Evolutionary conservation across 2,329 filamentous ascomycete species (phyloP).

Genomic region (Aspergillus oerlinghausenensis): DNA sequence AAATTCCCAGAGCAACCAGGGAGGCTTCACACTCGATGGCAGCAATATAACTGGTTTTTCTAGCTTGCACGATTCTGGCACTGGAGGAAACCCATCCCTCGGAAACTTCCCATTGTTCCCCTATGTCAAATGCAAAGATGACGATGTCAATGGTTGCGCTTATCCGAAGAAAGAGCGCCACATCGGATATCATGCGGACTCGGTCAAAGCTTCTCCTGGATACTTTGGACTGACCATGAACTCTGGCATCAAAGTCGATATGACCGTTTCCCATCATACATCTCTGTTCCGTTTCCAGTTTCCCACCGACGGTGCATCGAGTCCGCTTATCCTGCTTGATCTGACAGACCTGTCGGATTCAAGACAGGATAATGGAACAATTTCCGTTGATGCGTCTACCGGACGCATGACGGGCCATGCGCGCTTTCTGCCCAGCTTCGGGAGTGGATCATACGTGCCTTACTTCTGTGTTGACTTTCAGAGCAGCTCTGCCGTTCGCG

Average conservation of each 20-base stretch:
- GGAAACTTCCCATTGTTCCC: conserved; percentile 71
- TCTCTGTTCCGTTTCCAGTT: conserved; percentile 64
- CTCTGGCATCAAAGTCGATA: conserved; percentile 57
- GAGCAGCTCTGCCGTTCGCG: conserved; percentile 49
- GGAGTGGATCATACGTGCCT: conserved; percentile 54
- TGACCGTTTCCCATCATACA: conserved; percentile 61
- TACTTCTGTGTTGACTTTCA: conserved; percentile 66
- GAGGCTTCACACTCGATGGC: conserved; percentile 52
- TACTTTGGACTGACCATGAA: conserved; percentile 60
- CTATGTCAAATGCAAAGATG: conserved; percentile 55
- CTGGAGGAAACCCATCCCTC: conserved; percentile 55
- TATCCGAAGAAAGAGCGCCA: conserved; percentile 54
- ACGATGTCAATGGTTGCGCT: conserved; percentile 58
- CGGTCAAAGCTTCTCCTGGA: conserved; percentile 58
- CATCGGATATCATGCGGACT: conserved; percentile 45
- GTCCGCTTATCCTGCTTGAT: conserved; percentile 61
- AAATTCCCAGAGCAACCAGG: conserved; percentile 48
- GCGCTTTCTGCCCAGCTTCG: conserved; percentile 61
- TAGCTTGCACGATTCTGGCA: conserved; percentile 49
- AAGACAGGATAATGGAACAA: conserved; percentile 53
- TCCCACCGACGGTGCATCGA: conserved; percentile 34
- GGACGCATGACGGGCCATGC: conserved; percentile 61
- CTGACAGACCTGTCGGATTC: conserved; percentile 61
- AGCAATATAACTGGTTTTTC: conserved; percentile 50
- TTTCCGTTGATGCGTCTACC: conserved; percentile 52